Evolutionary conservation across 495 filamentous ascomycete genomes (phyloP), one percentile per base, ranked within the genome.

Genomic region (Aspergillus sclerotioniger): DNA sequence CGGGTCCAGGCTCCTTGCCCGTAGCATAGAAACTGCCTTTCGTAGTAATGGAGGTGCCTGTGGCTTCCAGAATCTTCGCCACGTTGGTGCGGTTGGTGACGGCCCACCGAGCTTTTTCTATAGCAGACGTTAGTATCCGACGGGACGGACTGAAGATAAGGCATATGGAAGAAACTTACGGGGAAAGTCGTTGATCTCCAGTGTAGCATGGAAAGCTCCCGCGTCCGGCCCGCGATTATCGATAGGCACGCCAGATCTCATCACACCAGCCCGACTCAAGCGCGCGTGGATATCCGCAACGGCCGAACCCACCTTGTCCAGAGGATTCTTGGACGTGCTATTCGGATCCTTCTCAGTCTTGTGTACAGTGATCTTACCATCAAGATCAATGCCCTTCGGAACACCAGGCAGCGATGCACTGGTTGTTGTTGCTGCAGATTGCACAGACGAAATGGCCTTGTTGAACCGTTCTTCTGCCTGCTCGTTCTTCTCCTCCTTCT

Each of bases 111-210:
- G 95, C 94, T 84, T 98, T 97, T 72, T 98, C 84, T 86, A 67
- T 75, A 67, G 28, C 25, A 20, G 6, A 15, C 12, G 59, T 74
- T 62, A 78, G 66, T 49, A 56, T 57, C 1, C 1, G 51, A 45
- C 17, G 29, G 49, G 19, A 60, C 16, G 10, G 35, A 9, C 39
- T 15, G 9, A 47, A 52, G 35, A 8, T 49, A 37, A 10, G 19
- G 43, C 12, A 19, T 15, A 33, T 19, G 35, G 53, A 54, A 8
- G 28, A 55, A 71, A 80, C 84, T 79, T 81, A 87, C 84, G 94
- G 28, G 94, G 95, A 72, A 97, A 98, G 74, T 98, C 94, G 70
- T 99, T 99, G 82, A 99, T 98, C 70, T 98, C 95, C 63, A 99
- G 77, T 4, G 92, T 98, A 28, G 94, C 91, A 71, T 99, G 94